phyloP scores from a whole-genome alignment of 2,329 filamentous ascomycete species.

The Beauveria sp. region DNA sequence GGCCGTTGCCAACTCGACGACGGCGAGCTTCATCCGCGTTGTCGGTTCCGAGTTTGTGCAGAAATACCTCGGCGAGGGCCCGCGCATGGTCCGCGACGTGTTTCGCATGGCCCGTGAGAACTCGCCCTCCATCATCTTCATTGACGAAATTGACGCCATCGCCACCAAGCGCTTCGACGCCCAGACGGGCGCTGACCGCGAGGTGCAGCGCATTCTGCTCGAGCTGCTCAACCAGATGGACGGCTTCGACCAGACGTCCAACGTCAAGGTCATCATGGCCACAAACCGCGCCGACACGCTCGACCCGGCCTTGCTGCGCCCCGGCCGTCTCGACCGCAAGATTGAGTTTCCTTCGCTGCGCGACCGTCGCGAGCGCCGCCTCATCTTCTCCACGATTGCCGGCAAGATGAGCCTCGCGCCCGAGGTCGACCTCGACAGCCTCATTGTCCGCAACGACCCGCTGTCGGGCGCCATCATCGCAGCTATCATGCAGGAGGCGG shows the following conservation, averaged over 20 bases:
- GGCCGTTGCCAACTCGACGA: slow-evolving; percentile 96
- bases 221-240: slow-evolving; percentile 99
- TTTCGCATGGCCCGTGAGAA: slow-evolving; percentile 99
- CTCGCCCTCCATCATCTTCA: slow-evolving; percentile 97
- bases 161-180: slow-evolving; percentile 99
- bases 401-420: slow-evolving; percentile 94
- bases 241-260: slow-evolving; percentile 96
- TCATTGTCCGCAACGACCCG: slow-evolving; percentile 95
- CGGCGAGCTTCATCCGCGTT: slow-evolving; percentile 95
- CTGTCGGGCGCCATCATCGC: slow-evolving; percentile 93
- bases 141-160: slow-evolving; percentile 98
- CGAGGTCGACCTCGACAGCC: slow-evolving; percentile 89
- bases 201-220: slow-evolving; percentile 96
- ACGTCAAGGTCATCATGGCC: slow-evolving; percentile 99
- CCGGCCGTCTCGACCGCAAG: slow-evolving; percentile 92
- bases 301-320: slow-evolving; percentile 88
- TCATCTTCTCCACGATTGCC: slow-evolving; percentile 97
- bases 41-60: slow-evolving; percentile 98
- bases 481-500: slow-evolving; percentile 98
- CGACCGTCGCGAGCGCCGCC: slow-evolving; percentile 85
- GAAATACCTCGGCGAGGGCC: slow-evolving; percentile 96
- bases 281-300: slow-evolving; percentile 97
- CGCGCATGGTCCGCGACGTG: slow-evolving; percentile 97
- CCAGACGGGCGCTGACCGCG: slow-evolving; percentile 93
- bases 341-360: slow-evolving; percentile 97